Conservation (phyloP, 2,329 filamentous ascomycete genomes). For the Canariomyces notabilis region DNA sequence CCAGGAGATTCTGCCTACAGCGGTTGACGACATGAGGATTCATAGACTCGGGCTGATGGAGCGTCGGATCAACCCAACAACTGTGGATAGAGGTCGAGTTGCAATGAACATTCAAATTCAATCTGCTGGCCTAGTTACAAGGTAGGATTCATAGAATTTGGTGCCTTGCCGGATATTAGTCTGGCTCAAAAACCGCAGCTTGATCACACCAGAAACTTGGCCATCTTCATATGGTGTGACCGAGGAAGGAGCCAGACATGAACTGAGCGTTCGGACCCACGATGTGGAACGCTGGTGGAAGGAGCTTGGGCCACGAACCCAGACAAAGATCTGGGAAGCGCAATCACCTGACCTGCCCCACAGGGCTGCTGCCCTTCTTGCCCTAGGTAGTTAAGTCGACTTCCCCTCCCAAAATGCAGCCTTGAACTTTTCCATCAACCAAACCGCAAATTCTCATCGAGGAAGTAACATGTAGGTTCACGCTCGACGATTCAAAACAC, state of each 20-base stretch:
- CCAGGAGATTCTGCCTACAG: constrained; percentile 10
- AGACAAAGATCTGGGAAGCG: constrained; percentile 4
- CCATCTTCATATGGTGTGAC: too few relatives aligned
- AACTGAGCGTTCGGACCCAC: too few relatives aligned
- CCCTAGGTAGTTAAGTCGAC: constrained; percentile 23
- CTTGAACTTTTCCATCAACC: constrained; percentile 23
- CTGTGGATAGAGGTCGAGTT: background rate
- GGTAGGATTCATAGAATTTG: background rate
- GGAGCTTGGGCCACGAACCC: constrained; percentile 19
- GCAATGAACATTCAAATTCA: background rate
- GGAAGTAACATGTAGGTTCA: constrained; percentile 22
- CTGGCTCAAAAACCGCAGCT: too few relatives aligned
- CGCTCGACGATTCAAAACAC: constrained; percentile 4
- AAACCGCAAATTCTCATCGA: constrained; percentile 26
- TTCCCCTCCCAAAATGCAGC: constrained; percentile 23
- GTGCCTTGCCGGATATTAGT: too few relatives aligned
- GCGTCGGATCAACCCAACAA: too few relatives aligned
- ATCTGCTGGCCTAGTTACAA: background rate
- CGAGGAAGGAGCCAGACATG: too few relatives aligned
- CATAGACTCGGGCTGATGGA: background rate
- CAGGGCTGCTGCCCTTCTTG: constrained; percentile 27
- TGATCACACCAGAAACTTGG: too few relatives aligned
- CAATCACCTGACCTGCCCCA: constrained; percentile 26
- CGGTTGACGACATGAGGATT: constrained; percentile 2
- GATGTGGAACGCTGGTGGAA: background rate